A percentile compares a stretch with the other conserved stretches of the same genome.
Evolutionary conservation across 345 rosid species (phyloP).

Genomic region (Syzygium oleosum): DNA sequence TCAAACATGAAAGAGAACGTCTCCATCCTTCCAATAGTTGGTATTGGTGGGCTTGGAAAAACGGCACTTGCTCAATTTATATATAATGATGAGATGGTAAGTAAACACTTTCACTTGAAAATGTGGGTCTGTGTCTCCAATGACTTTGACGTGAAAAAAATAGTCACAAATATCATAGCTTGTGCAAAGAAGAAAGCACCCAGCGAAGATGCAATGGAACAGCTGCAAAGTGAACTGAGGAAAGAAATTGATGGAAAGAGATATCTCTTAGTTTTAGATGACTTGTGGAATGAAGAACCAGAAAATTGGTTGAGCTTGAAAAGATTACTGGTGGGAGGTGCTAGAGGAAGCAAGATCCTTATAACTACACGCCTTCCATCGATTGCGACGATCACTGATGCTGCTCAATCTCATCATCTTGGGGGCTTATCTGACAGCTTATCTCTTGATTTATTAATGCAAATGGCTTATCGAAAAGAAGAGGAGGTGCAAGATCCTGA

Average conservation of each 20-base stretch:
- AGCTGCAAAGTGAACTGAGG: rapidly evolving
- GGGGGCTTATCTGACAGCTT: rapidly evolving
- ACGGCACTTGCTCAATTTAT: rapidly evolving
- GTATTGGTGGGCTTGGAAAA: not conserved
- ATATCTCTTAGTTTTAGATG: not conserved
- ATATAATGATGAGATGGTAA: rapidly evolving
- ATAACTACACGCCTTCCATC: rapidly evolving
- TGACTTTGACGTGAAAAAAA: rapidly evolving
- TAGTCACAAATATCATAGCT: rapidly evolving
- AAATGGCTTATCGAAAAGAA: rapidly evolving
- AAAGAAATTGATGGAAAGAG: rapidly evolving
- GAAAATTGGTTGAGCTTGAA: rapidly evolving
- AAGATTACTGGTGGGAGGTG: rapidly evolving
- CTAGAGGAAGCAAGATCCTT: not conserved
- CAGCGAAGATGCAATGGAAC: rapidly evolving
- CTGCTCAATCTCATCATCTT: rapidly evolving
- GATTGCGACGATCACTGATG: rapidly evolving
- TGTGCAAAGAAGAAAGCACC: rapidly evolving
- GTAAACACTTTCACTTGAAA: rapidly evolving
- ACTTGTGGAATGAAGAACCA: rapidly evolving
- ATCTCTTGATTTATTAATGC: not conserved
- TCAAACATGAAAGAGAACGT: rapidly evolving
- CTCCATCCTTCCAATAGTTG: not conserved
- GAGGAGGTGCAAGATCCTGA: not conserved
- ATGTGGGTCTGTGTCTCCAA: rapidly evolving